Evolutionary conservation across 2,329 filamentous ascomycete species (phyloP).

Genomic region (Neopestalotiopsis sp.): DNA sequence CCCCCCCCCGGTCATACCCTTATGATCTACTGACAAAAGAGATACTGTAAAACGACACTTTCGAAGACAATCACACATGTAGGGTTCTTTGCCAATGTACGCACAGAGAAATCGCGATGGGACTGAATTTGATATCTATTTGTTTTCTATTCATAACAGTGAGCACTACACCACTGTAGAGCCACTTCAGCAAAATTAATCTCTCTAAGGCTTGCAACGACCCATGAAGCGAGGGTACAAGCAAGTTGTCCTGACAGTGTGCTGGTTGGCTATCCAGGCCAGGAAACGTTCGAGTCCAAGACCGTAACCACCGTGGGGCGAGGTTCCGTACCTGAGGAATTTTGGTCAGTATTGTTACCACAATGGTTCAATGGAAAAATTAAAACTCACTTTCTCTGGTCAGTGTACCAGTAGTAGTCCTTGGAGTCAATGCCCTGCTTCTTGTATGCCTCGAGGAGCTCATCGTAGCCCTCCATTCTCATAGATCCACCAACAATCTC

Average conservation of each 20-base stretch:
- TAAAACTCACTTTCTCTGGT: conserved; percentile 83
- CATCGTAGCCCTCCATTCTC: conserved; percentile 92
- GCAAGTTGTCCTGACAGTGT: conserved; percentile 70
- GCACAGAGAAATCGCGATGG: background rate
- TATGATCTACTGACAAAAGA: no score
- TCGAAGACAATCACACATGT: no score
- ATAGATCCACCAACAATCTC: conserved; percentile 97
- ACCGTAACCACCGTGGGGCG: conserved; percentile 83
- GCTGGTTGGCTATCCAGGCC: conserved; percentile 68
- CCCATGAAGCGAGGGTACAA: conserved; percentile 84
- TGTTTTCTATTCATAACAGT: background rate
- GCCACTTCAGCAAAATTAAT: background rate
- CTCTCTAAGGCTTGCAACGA: conserved; percentile 71
- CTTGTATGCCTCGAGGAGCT: conserved; percentile 87
- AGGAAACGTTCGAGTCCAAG: conserved; percentile 85
- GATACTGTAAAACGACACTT: no score
- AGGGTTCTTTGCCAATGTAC: no score
- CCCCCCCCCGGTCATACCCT: no score
- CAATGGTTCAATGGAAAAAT: background rate
- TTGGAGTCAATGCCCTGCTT: conserved; percentile 83
- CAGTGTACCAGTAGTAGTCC: conserved; percentile 98
- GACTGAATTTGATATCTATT: background rate
- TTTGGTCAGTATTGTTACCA: conserved; percentile 25
- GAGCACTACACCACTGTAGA: background rate
- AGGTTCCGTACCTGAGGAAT: conserved; percentile 77